These are phyloP conservation scores for Podaxis carcinomalis DNA, from an alignment of 768 basidiomycete species.

Conservation along the genomic window DNA sequence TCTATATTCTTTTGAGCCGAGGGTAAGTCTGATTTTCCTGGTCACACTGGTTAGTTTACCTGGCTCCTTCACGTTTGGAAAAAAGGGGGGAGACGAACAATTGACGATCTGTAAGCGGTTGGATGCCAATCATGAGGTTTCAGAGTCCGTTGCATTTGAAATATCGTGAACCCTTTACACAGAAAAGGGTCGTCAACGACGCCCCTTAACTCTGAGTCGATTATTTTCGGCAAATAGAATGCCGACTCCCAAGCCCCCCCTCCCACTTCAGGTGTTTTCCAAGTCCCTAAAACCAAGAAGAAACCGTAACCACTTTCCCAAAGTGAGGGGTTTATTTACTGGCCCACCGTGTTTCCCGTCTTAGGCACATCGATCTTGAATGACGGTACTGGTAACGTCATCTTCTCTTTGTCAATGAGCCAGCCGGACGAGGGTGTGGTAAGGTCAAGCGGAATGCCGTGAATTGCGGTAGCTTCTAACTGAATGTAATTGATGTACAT, in stretches of 20 bases:
- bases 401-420: conserved; percentile 1
- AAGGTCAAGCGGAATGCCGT: conserved; percentile 2
- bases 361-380: not conserved
- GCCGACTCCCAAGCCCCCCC: not conserved
- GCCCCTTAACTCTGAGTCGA: not conserved
- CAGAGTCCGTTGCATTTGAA: not conserved
- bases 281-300: not conserved
- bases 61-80: conserved; percentile 1
- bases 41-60: not conserved
- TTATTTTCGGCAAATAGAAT: not conserved
- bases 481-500: conserved; percentile 3
- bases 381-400: not conserved
- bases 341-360: not conserved
- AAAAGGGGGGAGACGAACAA: not conserved
- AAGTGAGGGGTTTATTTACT: too few relatives aligned
- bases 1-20: not conserved
- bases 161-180: not conserved
- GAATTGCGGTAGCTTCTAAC: conserved; percentile 6
- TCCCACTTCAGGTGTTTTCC: not conserved
- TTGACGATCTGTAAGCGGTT: not conserved
- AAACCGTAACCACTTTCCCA: too few relatives aligned
- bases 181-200: not conserved
- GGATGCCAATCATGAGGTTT: not conserved
- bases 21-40: not conserved
- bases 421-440: conserved; percentile 5